phyloP scores from a whole-genome alignment of 768 basidiomycete genomes.

The Phlegmacium glaucopus region DNA sequence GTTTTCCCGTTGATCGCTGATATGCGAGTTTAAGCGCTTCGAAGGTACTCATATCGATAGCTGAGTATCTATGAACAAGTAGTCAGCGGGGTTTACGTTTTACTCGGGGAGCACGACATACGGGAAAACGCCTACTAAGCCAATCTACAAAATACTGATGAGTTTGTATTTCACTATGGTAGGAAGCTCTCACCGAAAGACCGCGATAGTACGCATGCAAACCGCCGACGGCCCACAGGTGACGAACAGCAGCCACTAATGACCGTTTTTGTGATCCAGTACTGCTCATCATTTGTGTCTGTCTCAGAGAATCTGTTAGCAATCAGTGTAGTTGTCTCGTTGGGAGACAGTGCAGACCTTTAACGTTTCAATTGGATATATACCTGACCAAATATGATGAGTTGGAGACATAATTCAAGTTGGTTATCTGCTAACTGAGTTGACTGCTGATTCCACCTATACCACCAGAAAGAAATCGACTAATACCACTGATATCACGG shows the following conservation, averaged over 20 bases:
- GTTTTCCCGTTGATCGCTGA: conserved; percentile 77
- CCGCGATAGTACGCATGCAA: conserved; percentile 88
- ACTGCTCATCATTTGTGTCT: conserved; percentile 97
- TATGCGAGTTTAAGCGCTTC: conserved; percentile 94
- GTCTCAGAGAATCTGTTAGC: conserved; percentile 3
- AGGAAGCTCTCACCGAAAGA: conserved; percentile 52
- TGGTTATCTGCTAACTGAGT: conserved; percentile 55
- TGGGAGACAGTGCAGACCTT: conserved; percentile 51
- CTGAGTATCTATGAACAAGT: conserved; percentile 59
- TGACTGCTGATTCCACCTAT: conserved; percentile 94
- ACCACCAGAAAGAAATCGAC: conserved; percentile 93
- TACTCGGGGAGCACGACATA: conserved; percentile 30
- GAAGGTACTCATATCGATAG: conserved; percentile 97
- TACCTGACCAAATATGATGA: conserved; percentile 50
- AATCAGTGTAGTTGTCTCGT: neutral
- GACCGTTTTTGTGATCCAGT: conserved; percentile 56
- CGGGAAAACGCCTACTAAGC: conserved; percentile 96
- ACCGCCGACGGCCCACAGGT: conserved; percentile 78
- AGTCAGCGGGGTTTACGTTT: no score
- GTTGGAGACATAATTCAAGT: conserved; percentile 4
- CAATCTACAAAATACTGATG: conserved; percentile 55
- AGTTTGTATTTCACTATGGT: neutral
- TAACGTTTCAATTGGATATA: conserved; percentile 95
- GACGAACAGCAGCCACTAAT: conserved; percentile 59
- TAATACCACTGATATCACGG: conserved; percentile 84